These are phyloP conservation scores for Clitopilus passeckerianus DNA, from an alignment of 768 basidiomycete species.

Conservation along the genomic window DNA sequence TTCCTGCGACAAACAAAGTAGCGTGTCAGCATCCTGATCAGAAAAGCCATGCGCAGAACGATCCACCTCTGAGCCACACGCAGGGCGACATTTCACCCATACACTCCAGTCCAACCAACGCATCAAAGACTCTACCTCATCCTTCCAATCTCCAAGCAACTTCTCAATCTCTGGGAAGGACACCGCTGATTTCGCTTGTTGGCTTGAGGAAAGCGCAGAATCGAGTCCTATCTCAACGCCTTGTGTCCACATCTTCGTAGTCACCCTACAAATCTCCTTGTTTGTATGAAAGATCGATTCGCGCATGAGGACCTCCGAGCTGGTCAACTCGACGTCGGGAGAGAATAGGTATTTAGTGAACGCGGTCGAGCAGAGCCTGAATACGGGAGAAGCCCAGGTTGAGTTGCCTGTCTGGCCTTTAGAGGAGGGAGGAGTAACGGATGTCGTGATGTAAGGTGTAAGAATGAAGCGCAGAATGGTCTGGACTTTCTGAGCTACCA, in stretches of 20 bases:
- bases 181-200: not conserved
- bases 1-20: conserved; percentile 20
- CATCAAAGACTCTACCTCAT: conserved; percentile 31
- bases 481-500: not conserved
- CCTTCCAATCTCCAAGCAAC: conserved; percentile 26
- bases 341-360: conserved; percentile 16
- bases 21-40: not conserved
- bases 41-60: conserved; percentile 6
- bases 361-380: conserved; percentile 22
- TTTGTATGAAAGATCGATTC: conserved; percentile 26
- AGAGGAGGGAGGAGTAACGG: conserved; percentile 2
- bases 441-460: conserved; percentile 5
- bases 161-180: not conserved
- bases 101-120: conserved; percentile 48
- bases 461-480: conserved; percentile 3
- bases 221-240: conserved; percentile 25
- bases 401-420: not conserved
- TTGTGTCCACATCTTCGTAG: conserved; percentile 43
- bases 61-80: conserved; percentile 37
- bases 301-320: conserved; percentile 21
- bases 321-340: conserved; percentile 12
- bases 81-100: conserved; percentile 44
- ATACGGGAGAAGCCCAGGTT: conserved; percentile 25
- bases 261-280: conserved; percentile 40
- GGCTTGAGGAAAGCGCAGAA: not conserved